Evolutionary conservation across 768 basidiomycete genomes (phyloP), one percentile per base, ranked within the genome.

Genomic region (Phylloporus sp.): DNA sequence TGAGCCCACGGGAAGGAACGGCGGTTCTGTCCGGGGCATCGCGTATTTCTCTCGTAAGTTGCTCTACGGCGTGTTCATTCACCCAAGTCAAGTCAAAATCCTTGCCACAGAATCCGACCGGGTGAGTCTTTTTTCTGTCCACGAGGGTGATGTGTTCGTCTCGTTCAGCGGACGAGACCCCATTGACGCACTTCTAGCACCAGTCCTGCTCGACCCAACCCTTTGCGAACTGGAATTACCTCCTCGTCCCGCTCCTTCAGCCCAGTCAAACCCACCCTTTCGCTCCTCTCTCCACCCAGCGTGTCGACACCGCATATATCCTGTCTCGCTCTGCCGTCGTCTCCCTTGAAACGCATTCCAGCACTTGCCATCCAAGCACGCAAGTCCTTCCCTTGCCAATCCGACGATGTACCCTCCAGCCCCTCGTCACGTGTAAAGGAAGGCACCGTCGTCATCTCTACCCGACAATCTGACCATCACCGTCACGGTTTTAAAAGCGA

Each of bases 1-100:
- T 46, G 83, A 85, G 57, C 68, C 80, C 8, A 84, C 79, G 36
- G 96, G 96, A 31, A 99, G 98, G 82, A 99, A 99, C 71, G 90
- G 98, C 57, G 96, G 96, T 1, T 78, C 81, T 1, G 86, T 99
- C 8, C 73, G 83, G 28, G 91, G 86, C 14, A 67, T 81, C 39
- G 52, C 67, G 2, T 99, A 98, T 70, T 99, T 99, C 65, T 73
- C 70, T 15, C 96, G 92, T 70, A 77, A 76, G 58, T 70, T 73
- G 38, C 72, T 73, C 24, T 71, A 89, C 69, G 96, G 96, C 38
- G 86, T 98, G 23, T 98, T 99, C 62, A 84, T 97, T 6, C 76
- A 88, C 28, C 80, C 87, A 0, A 86, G 86, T 60, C 87, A 91
- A 64, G 88, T 97, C 52, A 89, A 79, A 61, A 65, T 83, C 21